Evolutionary conservation across 2,329 filamentous ascomycete genomes (phyloP), one percentile per base, ranked within the genome.

Genomic region (Aureobasidium sp.): DNA sequence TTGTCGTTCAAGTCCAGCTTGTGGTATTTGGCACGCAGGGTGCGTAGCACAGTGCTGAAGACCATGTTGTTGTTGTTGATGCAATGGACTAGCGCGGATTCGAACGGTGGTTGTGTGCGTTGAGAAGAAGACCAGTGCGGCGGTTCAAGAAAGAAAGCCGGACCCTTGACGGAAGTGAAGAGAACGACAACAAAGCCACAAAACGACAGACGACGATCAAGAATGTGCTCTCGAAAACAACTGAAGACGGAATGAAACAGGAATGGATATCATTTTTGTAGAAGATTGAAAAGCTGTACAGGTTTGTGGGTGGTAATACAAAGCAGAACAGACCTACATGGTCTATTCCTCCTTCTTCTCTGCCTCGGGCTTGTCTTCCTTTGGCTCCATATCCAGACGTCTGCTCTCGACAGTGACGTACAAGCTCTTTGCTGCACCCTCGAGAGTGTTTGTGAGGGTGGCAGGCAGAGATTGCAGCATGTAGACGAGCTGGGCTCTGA

Each of bases 381-480:
- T 56, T n/a, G 58, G 25, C 71, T 97, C 91, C 73, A 99, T 75
- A 77, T 93, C 88, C 53, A 80, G 84, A 76, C 87, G 86, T 73
- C 93, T 82, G 53, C 89, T 85, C 80, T 97, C 93, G 70, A 99
- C 79, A 14, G 93, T 90, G 65, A 96, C 82, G 82, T 93, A 97
- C 68, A 99, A 73, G 72, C 84, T 92, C 80, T 87, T 90, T 64
- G 87, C 82, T 53, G 89, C 85, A 61, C 89, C 86, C 74, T 96
- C 91, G 68, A 99, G 78, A n/a, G 87, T 83, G 66, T 78, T 86
- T 27, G 91, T 89, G 61, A 99, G 76, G 63, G 87, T 86, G 62
- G 90, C 83, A 44, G 92, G 91, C 65, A 90, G 84, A 65, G 86
- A 85, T 76, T 94, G 89, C 73, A 99, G 80, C 77, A 96, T 84